Evolutionary conservation across 345 rosid species (phyloP), one percentile per base, ranked within the genome.

Genomic region (Trapa bicornis): DNA sequence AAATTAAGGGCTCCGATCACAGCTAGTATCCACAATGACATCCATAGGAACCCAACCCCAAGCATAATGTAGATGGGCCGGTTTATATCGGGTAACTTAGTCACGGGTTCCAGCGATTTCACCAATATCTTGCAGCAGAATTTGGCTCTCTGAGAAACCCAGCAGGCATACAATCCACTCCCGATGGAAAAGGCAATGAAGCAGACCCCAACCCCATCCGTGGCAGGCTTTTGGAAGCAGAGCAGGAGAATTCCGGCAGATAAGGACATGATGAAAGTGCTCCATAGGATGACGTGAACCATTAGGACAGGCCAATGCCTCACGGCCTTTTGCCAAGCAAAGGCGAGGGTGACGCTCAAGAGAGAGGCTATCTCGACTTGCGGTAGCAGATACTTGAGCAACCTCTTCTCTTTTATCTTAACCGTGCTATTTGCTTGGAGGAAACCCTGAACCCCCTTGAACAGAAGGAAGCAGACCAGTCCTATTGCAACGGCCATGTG

Each of bases 11-110:
- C 96, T 77, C 99, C 97, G 57, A 91, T 50, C 41, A 95, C 85
- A 62, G 96, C 99, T 56, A 91, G 77, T 47, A 85, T 87, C 99
- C 99, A 95, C 35, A 95, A 22, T 9, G 97, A 95, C 96, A 95
- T 91, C 99, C 99, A 95, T 56, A 91, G 2, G 86, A 91, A 95
- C 42, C 99, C 99, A 47, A 79, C 75, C 32, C 80, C 88, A 66
- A 95, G 87, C 97, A 89, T 89, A 77, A 75, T 85, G 53, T 91
- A 95, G 5, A 85, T 86, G 9, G 96, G 97, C 32, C 78, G 77
- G 68, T 91, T 95, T 68, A 95, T 65, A 70, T 87, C 96, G 1
- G 79, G 77, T 53, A 95, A 87, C 70, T 87, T 91, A 3, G 92
- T 80, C 67, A 84, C 82, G 0, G 99, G 96, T 61, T 85, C 87